These are phyloP conservation scores for Boletus edulis DNA, from an alignment of 768 basidiomycete genomes.

Conservation along the genomic window DNA sequence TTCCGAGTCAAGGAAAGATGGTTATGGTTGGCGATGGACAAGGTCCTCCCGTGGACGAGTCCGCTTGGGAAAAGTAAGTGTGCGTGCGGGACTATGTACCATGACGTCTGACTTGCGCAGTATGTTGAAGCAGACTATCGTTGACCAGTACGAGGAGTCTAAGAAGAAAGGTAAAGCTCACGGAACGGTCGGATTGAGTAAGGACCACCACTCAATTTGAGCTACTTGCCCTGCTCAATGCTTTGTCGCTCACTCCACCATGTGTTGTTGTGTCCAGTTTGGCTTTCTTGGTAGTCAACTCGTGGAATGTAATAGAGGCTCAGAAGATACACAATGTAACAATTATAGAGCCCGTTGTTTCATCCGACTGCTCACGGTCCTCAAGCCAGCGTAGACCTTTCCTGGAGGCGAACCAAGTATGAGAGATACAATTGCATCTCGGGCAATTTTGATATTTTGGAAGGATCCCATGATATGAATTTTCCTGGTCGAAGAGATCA, in stretches of 20 bases:
- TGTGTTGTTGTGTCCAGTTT: background rate
- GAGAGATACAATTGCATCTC: slow-evolving; percentile 93
- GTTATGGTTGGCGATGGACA: slow-evolving; percentile 69
- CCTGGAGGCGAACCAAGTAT: slow-evolving; percentile 96
- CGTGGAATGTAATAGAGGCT: slow-evolving; percentile 7
- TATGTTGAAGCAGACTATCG: slow-evolving; percentile 44
- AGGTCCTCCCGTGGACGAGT: slow-evolving; percentile 55
- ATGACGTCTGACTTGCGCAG: slow-evolving; percentile 30
- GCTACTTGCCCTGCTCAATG: background rate
- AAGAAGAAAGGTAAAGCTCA: slow-evolving; percentile 29
- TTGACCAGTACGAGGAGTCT: slow-evolving; percentile 49
- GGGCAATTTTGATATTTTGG: slow-evolving; percentile 96
- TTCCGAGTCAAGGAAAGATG: slow-evolving; percentile 61
- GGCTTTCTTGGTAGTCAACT: slow-evolving; percentile 4
- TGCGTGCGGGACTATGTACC: background rate
- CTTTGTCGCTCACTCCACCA: background rate
- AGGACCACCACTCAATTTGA: background rate
- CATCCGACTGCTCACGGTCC: slow-evolving; percentile 91
- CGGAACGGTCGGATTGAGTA: slow-evolving; percentile 11
- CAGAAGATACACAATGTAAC: slow-evolving; percentile 7
- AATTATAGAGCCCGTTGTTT: slow-evolving; percentile 81
- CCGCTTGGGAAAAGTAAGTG: slow-evolving; percentile 57
- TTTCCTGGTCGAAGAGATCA: slow-evolving; percentile 54
- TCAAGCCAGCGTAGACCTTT: slow-evolving; percentile 86
- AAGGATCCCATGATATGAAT: slow-evolving; percentile 99